Conservation (phyloP, 768 basidiomycete genomes). For the Fomitopsis serialis region DNA sequence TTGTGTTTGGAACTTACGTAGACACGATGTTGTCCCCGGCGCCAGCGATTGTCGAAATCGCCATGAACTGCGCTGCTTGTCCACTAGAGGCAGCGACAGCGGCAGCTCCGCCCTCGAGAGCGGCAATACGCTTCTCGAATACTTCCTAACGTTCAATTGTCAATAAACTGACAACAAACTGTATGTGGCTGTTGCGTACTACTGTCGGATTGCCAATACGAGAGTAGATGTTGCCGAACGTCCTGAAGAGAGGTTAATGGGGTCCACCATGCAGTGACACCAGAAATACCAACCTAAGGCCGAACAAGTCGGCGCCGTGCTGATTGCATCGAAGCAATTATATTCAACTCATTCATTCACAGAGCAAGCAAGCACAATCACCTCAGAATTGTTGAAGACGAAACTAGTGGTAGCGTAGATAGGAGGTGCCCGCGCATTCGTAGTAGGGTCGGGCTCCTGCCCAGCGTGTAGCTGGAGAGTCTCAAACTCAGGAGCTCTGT, state of each 20-base stretch:
- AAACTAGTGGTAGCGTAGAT: conserved; percentile 74
- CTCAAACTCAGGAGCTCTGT: conserved; percentile 62
- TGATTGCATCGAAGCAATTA: conserved; percentile 15
- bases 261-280: not conserved
- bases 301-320: conserved; percentile 74
- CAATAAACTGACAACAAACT: not conserved
- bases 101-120: conserved; percentile 72
- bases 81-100: conserved; percentile 74
- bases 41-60: conserved; percentile 54
- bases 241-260: conserved; percentile 20
- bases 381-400: conserved; percentile 67
- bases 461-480: conserved; percentile 81
- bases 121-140: conserved; percentile 75
- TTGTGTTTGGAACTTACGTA: conserved; percentile 37
- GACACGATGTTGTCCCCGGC: conserved; percentile 78
- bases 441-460: conserved; percentile 55
- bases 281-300: conserved; percentile 36
- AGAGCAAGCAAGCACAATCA: conserved; percentile 16
- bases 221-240: conserved; percentile 56
- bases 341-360: not conserved
- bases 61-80: conserved; percentile 73
- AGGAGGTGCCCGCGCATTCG: conserved; percentile 71
- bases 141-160: conserved; percentile 43
- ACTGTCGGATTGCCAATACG: conserved; percentile 68
- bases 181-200: conserved; percentile 31